Evolutionary conservation across 2,329 filamentous ascomycete genomes (phyloP).

Genomic region (Penicillium expansum): DNA sequence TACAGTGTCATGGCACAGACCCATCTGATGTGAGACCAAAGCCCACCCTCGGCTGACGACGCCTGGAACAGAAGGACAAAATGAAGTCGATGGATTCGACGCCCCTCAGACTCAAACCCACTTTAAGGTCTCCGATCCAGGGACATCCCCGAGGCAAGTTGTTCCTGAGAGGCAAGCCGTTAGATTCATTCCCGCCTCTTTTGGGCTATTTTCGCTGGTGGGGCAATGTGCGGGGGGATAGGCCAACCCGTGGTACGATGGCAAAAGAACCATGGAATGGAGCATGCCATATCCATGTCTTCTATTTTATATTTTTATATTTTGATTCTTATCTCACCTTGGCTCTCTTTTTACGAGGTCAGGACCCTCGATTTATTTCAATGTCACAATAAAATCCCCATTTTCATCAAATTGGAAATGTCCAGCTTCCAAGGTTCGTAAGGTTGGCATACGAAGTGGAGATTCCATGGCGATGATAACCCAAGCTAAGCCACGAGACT

Average conservation of each 20-base stretch:
- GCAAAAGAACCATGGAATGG: neutral
- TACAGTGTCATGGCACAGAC: slow-evolving; percentile 10
- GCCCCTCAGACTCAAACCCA: neutral
- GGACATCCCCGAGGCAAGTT: neutral
- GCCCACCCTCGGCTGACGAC: slow-evolving; percentile 16
- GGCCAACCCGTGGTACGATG: neutral
- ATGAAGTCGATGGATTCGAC: neutral
- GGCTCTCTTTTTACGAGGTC: neutral
- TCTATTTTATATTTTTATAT: neutral
- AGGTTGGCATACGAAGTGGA: neutral
- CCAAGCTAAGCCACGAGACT: neutral
- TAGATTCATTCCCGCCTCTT: neutral
- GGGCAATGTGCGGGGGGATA: neutral
- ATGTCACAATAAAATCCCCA: neutral
- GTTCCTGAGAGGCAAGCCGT: slow-evolving; percentile 1
- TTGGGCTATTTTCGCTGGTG: neutral
- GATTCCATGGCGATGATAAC: neutral
- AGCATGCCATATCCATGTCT: neutral
- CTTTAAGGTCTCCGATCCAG: neutral
- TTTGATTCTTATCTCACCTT: neutral
- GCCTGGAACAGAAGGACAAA: neutral
- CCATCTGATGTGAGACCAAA: slow-evolving; percentile 7
- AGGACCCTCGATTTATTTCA: neutral
- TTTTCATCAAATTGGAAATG: neutral
- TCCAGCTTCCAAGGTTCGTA: neutral